These are phyloP conservation scores for Blastobotrys arbuscula DNA, from an alignment of 1,139 yeast genomes.

Conservation along the genomic window DNA sequence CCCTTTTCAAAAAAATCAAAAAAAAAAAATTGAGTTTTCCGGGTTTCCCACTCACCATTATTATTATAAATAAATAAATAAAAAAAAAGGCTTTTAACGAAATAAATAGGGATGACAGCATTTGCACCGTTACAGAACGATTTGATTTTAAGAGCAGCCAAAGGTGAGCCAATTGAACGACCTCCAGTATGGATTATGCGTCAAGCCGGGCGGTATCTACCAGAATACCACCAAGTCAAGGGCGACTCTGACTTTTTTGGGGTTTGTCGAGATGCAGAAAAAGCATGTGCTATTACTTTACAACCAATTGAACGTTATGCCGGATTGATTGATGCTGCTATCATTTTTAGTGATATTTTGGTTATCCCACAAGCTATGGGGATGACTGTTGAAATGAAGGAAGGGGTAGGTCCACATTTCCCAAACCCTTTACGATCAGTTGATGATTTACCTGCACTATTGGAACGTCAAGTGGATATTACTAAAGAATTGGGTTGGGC, in stretches of 20 bases:
- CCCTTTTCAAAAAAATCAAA: neutral
- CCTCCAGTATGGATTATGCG: constrained; percentile 99
- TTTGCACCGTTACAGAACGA: constrained; percentile 64
- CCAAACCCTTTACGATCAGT: constrained; percentile 79
- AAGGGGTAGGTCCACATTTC: constrained; percentile 92
- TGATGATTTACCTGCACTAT: constrained; percentile 54
- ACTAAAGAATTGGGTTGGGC: constrained; percentile 86
- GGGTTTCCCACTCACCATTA: too few species aligned
- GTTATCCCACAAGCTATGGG: constrained; percentile 99
- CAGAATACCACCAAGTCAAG: constrained; percentile 84
- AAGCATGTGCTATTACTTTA: constrained; percentile 88
- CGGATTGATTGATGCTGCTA: constrained; percentile 92
- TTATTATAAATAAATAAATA: too few species aligned
- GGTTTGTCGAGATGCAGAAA: constrained; percentile 88
- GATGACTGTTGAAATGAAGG: constrained; percentile 88
- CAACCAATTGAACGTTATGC: constrained; percentile 90
- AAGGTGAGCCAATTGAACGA: constrained; percentile 79
- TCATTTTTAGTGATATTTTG: constrained; percentile 88
- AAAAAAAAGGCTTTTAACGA: too few species aligned
- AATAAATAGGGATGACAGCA: too few species aligned
- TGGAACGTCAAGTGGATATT: constrained; percentile 56
- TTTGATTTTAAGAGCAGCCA: constrained; percentile 83
- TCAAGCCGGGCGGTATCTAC: constrained; percentile 68
- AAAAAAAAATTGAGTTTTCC: too few species aligned
- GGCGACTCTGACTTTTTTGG: constrained; percentile 87